phyloP scores from a whole-genome alignment of 1,139 yeast genomes.

The Yamadazyma diospyri region DNA sequence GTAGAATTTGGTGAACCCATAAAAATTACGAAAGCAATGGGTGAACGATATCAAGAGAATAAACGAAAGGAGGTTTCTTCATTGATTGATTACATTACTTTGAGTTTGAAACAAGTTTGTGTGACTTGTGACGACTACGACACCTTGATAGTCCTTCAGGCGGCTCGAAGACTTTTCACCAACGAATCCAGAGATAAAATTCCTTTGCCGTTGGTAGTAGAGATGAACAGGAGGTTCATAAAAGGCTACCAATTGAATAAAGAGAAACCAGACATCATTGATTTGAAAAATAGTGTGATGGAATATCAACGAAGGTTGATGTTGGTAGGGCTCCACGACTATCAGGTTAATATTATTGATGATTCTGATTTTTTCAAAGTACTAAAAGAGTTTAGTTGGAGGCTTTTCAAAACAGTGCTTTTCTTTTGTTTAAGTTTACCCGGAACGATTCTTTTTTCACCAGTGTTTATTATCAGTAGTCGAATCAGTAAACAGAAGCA shows the following conservation, averaged over 20 bases:
- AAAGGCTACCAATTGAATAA: slow-evolving; percentile 38
- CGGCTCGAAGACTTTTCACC: slow-evolving; percentile 55
- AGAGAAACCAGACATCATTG: slow-evolving; percentile 33
- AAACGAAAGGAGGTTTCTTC: slow-evolving; percentile 71
- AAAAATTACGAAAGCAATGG: slow-evolving; percentile 60
- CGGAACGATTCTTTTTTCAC: slow-evolving; percentile 42
- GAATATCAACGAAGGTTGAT: slow-evolving; percentile 33
- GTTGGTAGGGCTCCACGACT: slow-evolving; percentile 41
- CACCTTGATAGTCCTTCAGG: slow-evolving; percentile 87
- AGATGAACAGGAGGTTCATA: slow-evolving; percentile 42
- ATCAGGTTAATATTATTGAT: slow-evolving; percentile 37
- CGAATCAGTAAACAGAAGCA: slow-evolving; percentile 37
- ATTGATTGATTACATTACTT: slow-evolving; percentile 65
- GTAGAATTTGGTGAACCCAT: slow-evolving; percentile 92
- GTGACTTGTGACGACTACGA: slow-evolving; percentile 92
- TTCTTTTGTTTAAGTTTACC: slow-evolving; percentile 39
- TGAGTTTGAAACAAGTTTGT: slow-evolving; percentile 82
- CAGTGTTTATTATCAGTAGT: slow-evolving; percentile 38
- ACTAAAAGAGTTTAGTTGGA: slow-evolving; percentile 23
- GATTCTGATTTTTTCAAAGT: slow-evolving; percentile 25
- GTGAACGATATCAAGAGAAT: slow-evolving; percentile 55
- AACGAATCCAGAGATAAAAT: slow-evolving; percentile 30
- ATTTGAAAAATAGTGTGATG: slow-evolving; percentile 30
- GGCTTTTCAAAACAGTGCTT: slow-evolving; percentile 30
- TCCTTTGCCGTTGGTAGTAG: slow-evolving; percentile 44